phyloP scores from a whole-genome alignment of 2,329 filamentous ascomycete species.

The Scortechinia acanthostroma region DNA sequence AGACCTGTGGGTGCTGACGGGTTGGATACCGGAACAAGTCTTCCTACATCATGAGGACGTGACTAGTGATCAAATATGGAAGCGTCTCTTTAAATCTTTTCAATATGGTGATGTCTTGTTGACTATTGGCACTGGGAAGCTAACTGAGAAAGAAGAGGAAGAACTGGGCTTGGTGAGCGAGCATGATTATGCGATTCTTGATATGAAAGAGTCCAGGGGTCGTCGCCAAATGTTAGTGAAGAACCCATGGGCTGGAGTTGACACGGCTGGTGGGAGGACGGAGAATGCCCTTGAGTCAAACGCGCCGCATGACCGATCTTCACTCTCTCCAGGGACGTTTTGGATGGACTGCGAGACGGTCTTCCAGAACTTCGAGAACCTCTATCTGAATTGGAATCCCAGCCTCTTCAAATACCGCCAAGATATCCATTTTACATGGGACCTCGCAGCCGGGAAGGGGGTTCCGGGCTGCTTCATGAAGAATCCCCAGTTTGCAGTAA shows the following conservation, averaged over 20 bases:
- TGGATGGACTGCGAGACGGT: conserved; percentile 89
- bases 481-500: conserved; percentile 68
- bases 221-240: conserved; percentile 74
- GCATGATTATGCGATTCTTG: conserved; percentile 88
- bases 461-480: conserved; percentile 48
- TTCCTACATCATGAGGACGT: conserved; percentile 83
- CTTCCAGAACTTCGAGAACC: conserved; percentile 84
- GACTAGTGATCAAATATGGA: conserved; percentile 71
- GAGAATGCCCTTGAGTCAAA: conserved; percentile 4
- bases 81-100: conserved; percentile 68
- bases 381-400: conserved; percentile 97
- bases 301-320: conserved; percentile 9
- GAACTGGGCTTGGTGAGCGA: conserved; percentile 77
- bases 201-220: conserved; percentile 56
- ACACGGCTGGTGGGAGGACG: conserved; percentile 33
- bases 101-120: conserved; percentile 74
- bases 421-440: conserved; percentile 87
- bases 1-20: conserved; percentile 84
- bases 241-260: conserved; percentile 92
- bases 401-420: conserved; percentile 73
- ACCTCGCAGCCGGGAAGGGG: conserved; percentile 34
- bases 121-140: conserved; percentile 81
- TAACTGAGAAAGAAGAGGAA: conserved; percentile 71
- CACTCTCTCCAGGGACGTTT: conserved; percentile 62
- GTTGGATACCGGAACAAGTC: conserved; percentile 94